Conservation (phyloP, 768 basidiomycete species). For the Dentipellis fragilis region DNA sequence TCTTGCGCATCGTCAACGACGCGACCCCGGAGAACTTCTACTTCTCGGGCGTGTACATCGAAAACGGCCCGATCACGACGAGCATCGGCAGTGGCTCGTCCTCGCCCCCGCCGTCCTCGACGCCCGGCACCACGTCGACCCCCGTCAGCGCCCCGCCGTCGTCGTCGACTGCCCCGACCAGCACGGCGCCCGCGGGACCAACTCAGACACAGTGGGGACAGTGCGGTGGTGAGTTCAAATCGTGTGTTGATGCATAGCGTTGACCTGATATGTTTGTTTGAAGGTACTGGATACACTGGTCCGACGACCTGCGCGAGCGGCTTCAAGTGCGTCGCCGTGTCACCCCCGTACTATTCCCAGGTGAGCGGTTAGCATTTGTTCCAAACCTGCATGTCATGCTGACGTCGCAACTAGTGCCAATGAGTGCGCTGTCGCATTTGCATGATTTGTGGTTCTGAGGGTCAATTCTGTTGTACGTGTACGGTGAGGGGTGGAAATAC, state of each 20-base stretch:
- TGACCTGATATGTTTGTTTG: background rate
- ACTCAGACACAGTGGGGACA: constrained; percentile 38
- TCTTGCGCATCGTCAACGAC: constrained; percentile 43
- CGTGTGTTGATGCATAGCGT: background rate
- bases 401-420: too few species aligned
- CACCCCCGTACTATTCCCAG: constrained; percentile 44
- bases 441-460: too few species aligned
- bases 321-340: constrained; percentile 35
- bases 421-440: too few species aligned
- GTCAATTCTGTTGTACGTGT: too few species aligned
- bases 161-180: constrained; percentile 16
- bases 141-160: constrained; percentile 17
- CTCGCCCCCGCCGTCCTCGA: constrained; percentile 3
- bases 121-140: constrained; percentile 8
- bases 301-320: constrained; percentile 34
- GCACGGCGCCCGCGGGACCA: constrained; percentile 29
- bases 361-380: constrained; percentile 16
- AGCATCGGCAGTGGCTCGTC: constrained; percentile 29
- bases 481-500: background rate
- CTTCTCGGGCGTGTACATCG: constrained; percentile 51
- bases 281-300: constrained; percentile 36
- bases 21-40: constrained; percentile 45
- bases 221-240: constrained; percentile 34
- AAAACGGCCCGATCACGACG: constrained; percentile 46
- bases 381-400: too few species aligned